Evolutionary conservation across 2,329 filamentous ascomycete genomes (phyloP), one percentile per base, ranked within the genome.

Genomic region (Lanzia echinophila): DNA sequence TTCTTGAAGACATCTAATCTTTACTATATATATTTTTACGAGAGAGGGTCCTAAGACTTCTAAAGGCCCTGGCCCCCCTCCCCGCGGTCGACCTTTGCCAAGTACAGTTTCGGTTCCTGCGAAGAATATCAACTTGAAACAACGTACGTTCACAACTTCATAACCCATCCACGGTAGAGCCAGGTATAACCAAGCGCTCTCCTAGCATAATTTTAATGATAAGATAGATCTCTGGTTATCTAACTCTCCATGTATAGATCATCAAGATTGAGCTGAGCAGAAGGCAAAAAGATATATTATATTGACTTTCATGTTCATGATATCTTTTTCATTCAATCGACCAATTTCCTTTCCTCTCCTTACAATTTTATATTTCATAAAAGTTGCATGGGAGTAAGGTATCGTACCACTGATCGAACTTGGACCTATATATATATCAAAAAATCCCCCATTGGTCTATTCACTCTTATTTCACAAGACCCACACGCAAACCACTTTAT

Each of bases 271-370:
- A n/a, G n/a, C n/a, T n/a, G n/a, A n/a, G n/a, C n/a, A n/a, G n/a
- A n/a, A n/a, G n/a, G n/a, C n/a, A n/a, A 19, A 41, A n/a, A n/a
- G 38, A 41, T 17, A 17, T 41, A 13, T 42, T 7, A 42, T 20
- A 17, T 42, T 17, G 4, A 19, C 19, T 13, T 28, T 42, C 20
- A 43, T 43, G 19, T 24, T 43, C 28, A 32, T 22, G 19, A 44
- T 47, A n/a, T 42, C 22, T 22, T 36, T 47, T 39, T 17, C 42
- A 41, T 15, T 22, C 17, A 38, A 28, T 28, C 34, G 3, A 17
- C 10, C 47, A 53, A 53, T 53, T 24, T 53, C 44, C 50, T 48
- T 53, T 45, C 38, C 44, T 41, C 50, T 53, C 50, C 50, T 53
- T 32, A 24, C 34, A 53, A 53, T 53, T 28, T 53, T 53, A 53